phyloP scores from a whole-genome alignment of 192 early-diverging fungal species.

The Geosiphon pyriformis region DNA sequence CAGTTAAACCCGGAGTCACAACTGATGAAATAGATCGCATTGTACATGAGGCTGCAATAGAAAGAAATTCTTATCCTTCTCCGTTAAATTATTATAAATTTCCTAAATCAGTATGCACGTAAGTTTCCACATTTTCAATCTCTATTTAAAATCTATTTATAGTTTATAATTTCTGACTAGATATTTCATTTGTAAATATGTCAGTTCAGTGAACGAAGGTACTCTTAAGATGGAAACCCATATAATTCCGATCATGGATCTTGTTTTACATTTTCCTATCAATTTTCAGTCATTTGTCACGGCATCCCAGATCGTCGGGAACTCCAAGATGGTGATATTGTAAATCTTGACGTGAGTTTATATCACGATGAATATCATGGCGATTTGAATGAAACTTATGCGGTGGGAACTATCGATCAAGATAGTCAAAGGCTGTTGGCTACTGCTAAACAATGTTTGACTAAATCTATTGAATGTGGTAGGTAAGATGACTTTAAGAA shows the following conservation, averaged over 20 bases:
- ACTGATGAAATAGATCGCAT: slow-evolving; percentile 96
- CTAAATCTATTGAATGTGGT: slow-evolving; percentile 89
- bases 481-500: slow-evolving; percentile 19
- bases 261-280: neutral
- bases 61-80: slow-evolving; percentile 89
- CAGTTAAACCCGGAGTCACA: slow-evolving; percentile 77
- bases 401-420: slow-evolving; percentile 85
- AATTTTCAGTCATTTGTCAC: slow-evolving; percentile 81
- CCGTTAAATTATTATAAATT: slow-evolving; percentile 95
- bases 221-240: neutral
- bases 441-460: slow-evolving; percentile 79
- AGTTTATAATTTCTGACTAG: slow-evolving; percentile 1
- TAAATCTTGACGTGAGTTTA: slow-evolving; percentile 89
- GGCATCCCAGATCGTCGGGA: slow-evolving; percentile 94
- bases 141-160: neutral
- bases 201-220: slow-evolving; percentile 45
- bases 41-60: slow-evolving; percentile 91
- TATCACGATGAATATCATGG: slow-evolving; percentile 91
- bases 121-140: slow-evolving; percentile 29
- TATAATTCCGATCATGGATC: neutral
- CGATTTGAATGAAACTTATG: slow-evolving; percentile 92
- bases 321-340: slow-evolving; percentile 91
- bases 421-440: slow-evolving; percentile 68
- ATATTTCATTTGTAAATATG: neutral
- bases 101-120: slow-evolving; percentile 93